Evolutionary conservation across 306 rosid genomes (phyloP), one percentile per base, ranked within the genome.

Genomic region (Castanopsis chinensis): DNA sequence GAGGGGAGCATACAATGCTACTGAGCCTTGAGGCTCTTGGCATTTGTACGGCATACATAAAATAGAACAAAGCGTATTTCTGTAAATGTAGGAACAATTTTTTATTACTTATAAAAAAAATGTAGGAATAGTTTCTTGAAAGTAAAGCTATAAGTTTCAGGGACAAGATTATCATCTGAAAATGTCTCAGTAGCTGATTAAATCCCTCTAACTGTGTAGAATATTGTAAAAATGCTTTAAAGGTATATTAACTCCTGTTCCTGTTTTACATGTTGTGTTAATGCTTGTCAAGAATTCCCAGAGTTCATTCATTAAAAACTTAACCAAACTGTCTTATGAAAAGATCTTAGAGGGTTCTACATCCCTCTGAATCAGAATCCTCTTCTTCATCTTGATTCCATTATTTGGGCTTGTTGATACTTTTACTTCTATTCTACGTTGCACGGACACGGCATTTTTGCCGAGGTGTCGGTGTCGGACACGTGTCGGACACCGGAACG

Each of bases 381-480:
- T 76, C 52, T 80, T 70, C 64, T 27, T 63, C 76, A 37, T 72
- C 74, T 59, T 58, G 27, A 25, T 57, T 78, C 69, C 76, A 74
- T 75, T 73, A 33, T 69, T 81, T 71, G 14, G 53, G 73, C 54
- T 82, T 27, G 43, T 72, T 49, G 4, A 49, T 10, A 49, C 17
- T 45, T 45, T 11, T 71, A 59, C 69, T 27, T 72, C 59, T 12
- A 33, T 72, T 79, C n/a, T n/a, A n/a, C n/a, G n/a, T n/a, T n/a
- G n/a, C n/a, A n/a, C n/a, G n/a, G n/a, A n/a, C n/a, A n/a, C n/a
- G n/a, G n/a, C n/a, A n/a, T n/a, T n/a, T n/a, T n/a, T n/a, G n/a
- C n/a, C n/a, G n/a, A n/a, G n/a, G n/a, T n/a, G n/a, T n/a, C n/a
- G n/a, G n/a, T n/a, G n/a, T n/a, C n/a, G n/a, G n/a, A n/a, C n/a